A percentile compares a stretch with the other conserved stretches of the same genome.
These are phyloP conservation scores for Fusarium domesticum DNA, from an alignment of 2,329 filamentous ascomycete genomes.

Conservation along the genomic window DNA sequence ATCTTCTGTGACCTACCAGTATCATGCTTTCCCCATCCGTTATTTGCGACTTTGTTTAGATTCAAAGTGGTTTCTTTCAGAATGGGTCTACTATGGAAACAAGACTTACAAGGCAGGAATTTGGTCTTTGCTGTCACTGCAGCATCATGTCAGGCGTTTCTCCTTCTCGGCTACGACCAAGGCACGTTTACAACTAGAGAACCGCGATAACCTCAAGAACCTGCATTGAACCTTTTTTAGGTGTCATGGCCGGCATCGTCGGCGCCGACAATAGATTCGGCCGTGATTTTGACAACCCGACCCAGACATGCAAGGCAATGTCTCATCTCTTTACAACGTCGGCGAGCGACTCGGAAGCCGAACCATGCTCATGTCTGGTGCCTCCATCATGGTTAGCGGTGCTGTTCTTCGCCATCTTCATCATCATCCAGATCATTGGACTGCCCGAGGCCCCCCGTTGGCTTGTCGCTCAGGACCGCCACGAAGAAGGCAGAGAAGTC, in stretches of 20 bases:
- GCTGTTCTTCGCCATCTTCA: slow-evolving; percentile 40
- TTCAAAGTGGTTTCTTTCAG: not conserved
- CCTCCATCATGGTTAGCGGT: too few species aligned
- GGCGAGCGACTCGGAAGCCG: slow-evolving; percentile 5
- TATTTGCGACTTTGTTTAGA: not conserved
- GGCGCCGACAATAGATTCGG: slow-evolving; percentile 11
- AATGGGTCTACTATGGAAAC: slow-evolving; percentile 4
- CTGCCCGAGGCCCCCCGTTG: slow-evolving; percentile 46
- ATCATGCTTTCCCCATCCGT: too few species aligned
- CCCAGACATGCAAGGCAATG: slow-evolving; percentile 12
- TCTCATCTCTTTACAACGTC: slow-evolving; percentile 7
- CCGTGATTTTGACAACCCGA: slow-evolving; percentile 9
- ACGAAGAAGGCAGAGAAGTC: slow-evolving; percentile 41
- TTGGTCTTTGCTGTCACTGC: slow-evolving; percentile 1
- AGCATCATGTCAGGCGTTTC: slow-evolving; percentile 3
- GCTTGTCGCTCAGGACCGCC: slow-evolving; percentile 38
- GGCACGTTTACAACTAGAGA: not conserved
- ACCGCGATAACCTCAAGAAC: not conserved
- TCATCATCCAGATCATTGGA: slow-evolving; percentile 32
- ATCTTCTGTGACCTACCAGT: too few species aligned
- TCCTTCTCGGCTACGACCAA: too few species aligned
- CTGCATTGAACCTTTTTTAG: too few species aligned
- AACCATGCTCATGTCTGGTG: slow-evolving; percentile 6
- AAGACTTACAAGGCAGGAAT: not conserved
- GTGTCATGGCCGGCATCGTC: slow-evolving; percentile 6